Base-by-base conservation (phyloP, 345 rosid genomes). In the Corchorus capsularis region DNA sequence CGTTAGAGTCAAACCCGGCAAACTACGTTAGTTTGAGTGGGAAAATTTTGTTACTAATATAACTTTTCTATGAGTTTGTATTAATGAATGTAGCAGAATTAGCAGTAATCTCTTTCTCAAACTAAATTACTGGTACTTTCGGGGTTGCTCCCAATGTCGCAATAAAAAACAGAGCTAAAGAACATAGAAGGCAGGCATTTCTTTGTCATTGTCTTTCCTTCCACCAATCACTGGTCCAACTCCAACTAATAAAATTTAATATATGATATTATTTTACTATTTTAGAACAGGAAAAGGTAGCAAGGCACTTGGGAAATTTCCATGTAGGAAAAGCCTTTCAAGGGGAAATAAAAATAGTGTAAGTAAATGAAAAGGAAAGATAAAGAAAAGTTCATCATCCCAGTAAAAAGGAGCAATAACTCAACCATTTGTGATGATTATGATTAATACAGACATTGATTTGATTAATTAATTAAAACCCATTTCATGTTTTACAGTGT, bases 401-500 rank as follows among this genome's bases (percentile, higher is more conserved):
- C 65, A 12, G 19, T 67, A 47, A 27, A 68, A 13, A n/a, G 20
- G 11, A 55, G 34, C 32, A 70, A 53, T 37, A 35, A 35, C 53
- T 70, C 73, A 70, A 35, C 34, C n/a, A 35, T 32, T 9, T 53
- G 35, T 10, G 47, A 50, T 32, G 2, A 69, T 15, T 16, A 53
- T 32, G 5, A 39, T 39, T 39, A 39, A 39, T 50, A 69, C 72
- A 69, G 17, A 52, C 45, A 69, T 32, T 69, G 47, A 52, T 17
- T 17, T 32, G 52, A 13, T 68, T 2, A 50, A 39, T 27, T 13
- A 56, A 16, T 69, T 11, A 20, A 27, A 57, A 53, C 47, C 62
- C 61, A 53, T 10, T n/a, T 53, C 60, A 69, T 45, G 50, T 52
- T 70, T 70, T 19, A 70, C 62, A n/a, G 17, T 69, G 73, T 17